Conservation (phyloP, 352 stramenopile genomes). For the Globisporangium paroecandrum region DNA sequence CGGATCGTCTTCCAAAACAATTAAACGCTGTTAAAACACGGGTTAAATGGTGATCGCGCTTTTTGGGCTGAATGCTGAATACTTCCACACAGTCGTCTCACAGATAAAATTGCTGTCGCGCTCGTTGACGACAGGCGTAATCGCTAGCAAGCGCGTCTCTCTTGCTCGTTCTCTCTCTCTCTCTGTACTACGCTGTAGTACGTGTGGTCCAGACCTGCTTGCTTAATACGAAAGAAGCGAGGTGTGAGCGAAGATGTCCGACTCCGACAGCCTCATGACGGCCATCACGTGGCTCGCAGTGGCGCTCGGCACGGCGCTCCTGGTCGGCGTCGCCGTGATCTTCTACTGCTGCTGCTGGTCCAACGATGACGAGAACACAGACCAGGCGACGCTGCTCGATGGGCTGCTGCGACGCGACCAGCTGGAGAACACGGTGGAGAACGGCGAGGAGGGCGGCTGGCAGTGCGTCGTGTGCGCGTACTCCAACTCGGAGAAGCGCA, state of each 20-base stretch:
- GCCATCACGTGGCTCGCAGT: conserved; percentile 39
- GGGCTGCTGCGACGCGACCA: conserved; percentile 60
- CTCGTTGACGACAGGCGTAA: not conserved
- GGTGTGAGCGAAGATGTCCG: not conserved
- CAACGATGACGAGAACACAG: conserved; percentile 13
- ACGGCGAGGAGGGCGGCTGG: conserved; percentile 48
- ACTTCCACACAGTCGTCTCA: not conserved
- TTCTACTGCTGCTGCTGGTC: conserved; percentile 53
- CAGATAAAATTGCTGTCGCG: not conserved
- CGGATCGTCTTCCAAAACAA: not conserved
- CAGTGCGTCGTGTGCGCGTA: conserved; percentile 72
- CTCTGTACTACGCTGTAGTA: too few species aligned
- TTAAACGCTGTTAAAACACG: not conserved
- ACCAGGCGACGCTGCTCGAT: conserved; percentile 37
- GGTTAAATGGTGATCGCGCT: not conserved
- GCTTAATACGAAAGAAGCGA: not conserved
- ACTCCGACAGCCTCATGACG: conserved; percentile 24
- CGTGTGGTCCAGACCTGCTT: not conserved
- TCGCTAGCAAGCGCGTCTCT: not conserved
- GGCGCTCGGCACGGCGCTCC: conserved; percentile 26
- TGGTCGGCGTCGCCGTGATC: conserved; percentile 26
- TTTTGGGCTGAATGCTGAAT: not conserved
- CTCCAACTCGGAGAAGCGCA: conserved; percentile 38
- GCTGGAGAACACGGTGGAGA: conserved; percentile 48
- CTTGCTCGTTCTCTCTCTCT: not conserved